Conservation (phyloP, 306 rosid species). For the Psophocarpus tetragonolobus region DNA sequence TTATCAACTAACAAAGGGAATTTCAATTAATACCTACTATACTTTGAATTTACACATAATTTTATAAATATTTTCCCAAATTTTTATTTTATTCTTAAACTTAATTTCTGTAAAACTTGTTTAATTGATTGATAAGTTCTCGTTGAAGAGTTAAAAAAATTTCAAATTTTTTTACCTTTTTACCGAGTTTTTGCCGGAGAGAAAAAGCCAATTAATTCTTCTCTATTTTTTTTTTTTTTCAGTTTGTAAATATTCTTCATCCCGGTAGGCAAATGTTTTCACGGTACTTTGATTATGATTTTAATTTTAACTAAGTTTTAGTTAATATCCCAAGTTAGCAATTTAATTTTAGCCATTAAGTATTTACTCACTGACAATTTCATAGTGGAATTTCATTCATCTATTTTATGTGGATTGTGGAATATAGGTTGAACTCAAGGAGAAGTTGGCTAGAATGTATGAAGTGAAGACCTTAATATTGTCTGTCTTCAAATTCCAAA, state of each 20-base stretch:
- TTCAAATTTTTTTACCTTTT: too few species aligned
- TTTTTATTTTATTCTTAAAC: too few species aligned
- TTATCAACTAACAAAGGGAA: neutral
- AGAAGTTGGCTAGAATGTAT: constrained; percentile 72
- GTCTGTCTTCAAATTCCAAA: constrained; percentile 84
- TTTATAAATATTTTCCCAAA: too few species aligned
- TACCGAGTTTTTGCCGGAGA: too few species aligned
- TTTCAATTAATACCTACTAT: too few species aligned
- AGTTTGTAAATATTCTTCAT: constrained; percentile 88
- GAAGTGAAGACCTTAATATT: constrained; percentile 76
- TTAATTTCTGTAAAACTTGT: too few species aligned
- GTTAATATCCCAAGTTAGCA: neutral
- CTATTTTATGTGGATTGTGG: neutral
- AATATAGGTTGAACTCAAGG: constrained; percentile 84
- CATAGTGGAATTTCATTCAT: neutral
- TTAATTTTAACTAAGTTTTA: neutral
- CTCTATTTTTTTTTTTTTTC: neutral
- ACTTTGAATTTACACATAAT: too few species aligned
- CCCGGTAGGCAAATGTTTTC: constrained; percentile 96
- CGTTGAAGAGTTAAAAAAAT: too few species aligned
- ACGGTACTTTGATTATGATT: constrained; percentile 45
- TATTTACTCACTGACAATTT: neutral
- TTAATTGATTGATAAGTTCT: too few species aligned
- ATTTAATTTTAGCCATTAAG: neutral
- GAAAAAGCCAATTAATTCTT: too few species aligned